Conservation (phyloP, 2,329 filamentous ascomycete species). For the Magnaporthales sp. region DNA sequence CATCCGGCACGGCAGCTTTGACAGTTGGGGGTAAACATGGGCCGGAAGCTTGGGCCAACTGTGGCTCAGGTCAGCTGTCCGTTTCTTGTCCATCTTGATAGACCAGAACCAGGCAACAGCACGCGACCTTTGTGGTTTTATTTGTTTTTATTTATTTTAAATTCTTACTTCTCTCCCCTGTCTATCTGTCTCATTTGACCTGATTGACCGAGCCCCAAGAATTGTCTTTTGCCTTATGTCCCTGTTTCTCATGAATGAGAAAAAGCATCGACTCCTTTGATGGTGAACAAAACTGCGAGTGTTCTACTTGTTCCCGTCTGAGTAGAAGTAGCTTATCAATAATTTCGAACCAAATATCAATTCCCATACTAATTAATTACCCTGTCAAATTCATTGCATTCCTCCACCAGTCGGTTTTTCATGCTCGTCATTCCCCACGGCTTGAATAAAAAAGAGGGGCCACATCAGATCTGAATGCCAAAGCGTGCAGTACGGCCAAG, state of each 20-base stretch:
- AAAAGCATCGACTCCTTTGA: neutral
- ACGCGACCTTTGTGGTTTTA: neutral
- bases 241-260: neutral
- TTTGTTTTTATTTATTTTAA: neutral
- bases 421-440: neutral
- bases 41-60: neutral
- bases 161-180: neutral
- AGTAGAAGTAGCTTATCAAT: neutral
- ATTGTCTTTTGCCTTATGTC: neutral
- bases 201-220: neutral
- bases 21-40: neutral
- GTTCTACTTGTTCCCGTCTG: neutral
- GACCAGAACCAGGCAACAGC: neutral
- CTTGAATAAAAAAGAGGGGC: neutral
- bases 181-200: neutral
- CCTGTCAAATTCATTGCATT: too few relatives aligned
- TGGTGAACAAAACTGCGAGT: neutral
- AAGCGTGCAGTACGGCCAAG: neutral
- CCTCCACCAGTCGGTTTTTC: neutral
- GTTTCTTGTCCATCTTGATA: neutral
- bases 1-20: neutral
- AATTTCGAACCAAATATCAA: neutral
- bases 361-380: neutral
- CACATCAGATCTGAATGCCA: neutral
- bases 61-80: neutral